Conservation (phyloP, 805 yeast genomes). For the Wickerhamomyces chambardii region DNA sequence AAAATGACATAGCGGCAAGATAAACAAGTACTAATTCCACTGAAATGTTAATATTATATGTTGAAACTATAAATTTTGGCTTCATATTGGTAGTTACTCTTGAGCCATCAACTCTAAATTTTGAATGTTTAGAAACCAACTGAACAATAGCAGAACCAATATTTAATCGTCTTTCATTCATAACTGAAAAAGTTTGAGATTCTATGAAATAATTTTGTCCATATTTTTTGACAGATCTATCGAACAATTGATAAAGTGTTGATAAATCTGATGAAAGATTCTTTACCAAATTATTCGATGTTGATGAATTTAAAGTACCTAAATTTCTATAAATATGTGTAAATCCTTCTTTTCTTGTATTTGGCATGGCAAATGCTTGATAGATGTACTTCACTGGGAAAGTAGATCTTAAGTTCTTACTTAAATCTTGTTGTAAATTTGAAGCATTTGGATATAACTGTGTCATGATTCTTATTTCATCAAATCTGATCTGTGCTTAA, state of each 20-base stretch:
- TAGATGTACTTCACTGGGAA: slow-evolving; percentile 7
- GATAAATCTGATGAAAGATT: slow-evolving; percentile 25
- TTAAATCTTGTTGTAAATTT: slow-evolving; percentile 1
- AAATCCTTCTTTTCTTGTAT: slow-evolving; percentile 29
- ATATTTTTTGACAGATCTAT: slow-evolving; percentile 21
- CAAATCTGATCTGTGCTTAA: too few relatives aligned
- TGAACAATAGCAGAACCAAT: slow-evolving; percentile 38
- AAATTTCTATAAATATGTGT: slow-evolving; percentile 35
- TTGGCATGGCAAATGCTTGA: slow-evolving; percentile 23
- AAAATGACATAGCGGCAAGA: slow-evolving; percentile 44
- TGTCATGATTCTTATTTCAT: too few relatives aligned
- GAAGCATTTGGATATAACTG: too few relatives aligned
- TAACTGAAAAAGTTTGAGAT: slow-evolving; percentile 27
- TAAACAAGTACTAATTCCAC: slow-evolving; percentile 52
- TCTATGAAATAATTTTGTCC: slow-evolving; percentile 31
- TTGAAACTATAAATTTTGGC: slow-evolving; percentile 29
- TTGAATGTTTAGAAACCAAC: slow-evolving; percentile 14
- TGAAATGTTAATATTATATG: slow-evolving; percentile 42
- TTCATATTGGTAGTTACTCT: slow-evolving; percentile 10
- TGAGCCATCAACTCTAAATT: slow-evolving; percentile 6
- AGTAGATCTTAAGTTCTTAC: slow-evolving; percentile 4
- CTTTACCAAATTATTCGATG: slow-evolving; percentile 13
- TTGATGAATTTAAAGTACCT: slow-evolving; percentile 1
- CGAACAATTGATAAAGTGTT: slow-evolving; percentile 30
- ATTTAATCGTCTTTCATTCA: slow-evolving; percentile 25